phyloP scores from a whole-genome alignment of 768 basidiomycete genomes.

The Russula foetens region DNA sequence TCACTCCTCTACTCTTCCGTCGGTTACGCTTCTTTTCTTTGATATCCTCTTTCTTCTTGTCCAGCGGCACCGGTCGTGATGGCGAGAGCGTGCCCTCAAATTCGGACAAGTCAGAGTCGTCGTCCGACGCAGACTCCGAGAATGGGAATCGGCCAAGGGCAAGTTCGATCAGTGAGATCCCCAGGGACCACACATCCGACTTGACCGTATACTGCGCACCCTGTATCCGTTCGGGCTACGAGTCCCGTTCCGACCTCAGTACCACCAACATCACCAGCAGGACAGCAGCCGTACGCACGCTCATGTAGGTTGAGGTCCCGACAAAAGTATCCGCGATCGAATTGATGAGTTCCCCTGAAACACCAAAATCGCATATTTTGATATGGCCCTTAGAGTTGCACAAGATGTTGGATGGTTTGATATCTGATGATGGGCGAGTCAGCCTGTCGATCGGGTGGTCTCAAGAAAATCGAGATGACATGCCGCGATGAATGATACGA shows the following conservation, averaged over 20 bases:
- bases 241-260: conserved; percentile 12
- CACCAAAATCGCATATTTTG: conserved; percentile 99
- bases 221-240: conserved; percentile 96
- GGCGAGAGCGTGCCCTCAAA: conserved; percentile 78
- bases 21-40: conserved; percentile 63
- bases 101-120: conserved; percentile 67
- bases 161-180: conserved; percentile 94
- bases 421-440: conserved; percentile 50
- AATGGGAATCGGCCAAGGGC: conserved; percentile 97
- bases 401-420: conserved; percentile 98
- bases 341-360: conserved; percentile 97
- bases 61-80: conserved; percentile 47
- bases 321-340: conserved; percentile 99
- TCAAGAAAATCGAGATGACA: conserved; percentile 24
- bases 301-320: conserved; percentile 99
- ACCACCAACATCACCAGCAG: conserved; percentile 12
- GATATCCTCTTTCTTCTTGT: conserved; percentile 29
- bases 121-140: conserved; percentile 64
- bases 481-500: conserved; percentile 97
- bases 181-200: conserved; percentile 98
- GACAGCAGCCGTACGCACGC: conserved; percentile 47
- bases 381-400: conserved; percentile 92
- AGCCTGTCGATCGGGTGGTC: background rate
- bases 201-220: conserved; percentile 98
- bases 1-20: conserved; percentile 87